Conservation (phyloP, 495 filamentous ascomycete genomes). For the Aspergillus ostianus region DNA sequence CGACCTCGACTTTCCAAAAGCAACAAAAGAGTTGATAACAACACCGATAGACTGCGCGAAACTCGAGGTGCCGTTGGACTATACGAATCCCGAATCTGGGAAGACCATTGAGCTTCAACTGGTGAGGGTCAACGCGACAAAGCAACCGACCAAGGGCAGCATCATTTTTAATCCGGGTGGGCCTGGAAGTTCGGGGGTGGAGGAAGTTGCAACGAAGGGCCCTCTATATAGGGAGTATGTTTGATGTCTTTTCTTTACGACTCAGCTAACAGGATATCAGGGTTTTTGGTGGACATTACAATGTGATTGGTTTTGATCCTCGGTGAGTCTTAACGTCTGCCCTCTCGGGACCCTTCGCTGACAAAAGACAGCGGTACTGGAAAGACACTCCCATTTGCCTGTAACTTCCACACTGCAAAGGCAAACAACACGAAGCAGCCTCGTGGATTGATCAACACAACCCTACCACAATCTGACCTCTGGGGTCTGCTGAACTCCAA, state of each 20-base stretch:
- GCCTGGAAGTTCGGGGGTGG: slow-evolving; percentile 39
- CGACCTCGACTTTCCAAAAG: not conserved
- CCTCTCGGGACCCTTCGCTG: not conserved
- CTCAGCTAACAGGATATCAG: not conserved
- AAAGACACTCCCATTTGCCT: not conserved
- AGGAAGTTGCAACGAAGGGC: slow-evolving; percentile 5
- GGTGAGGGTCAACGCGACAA: slow-evolving; percentile 16
- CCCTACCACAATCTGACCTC: slow-evolving; percentile 12
- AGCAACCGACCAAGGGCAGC: slow-evolving; percentile 3
- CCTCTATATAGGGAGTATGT: not conserved
- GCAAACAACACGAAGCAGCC: not conserved
- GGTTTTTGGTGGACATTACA: slow-evolving; percentile 1
- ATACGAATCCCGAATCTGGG: slow-evolving; percentile 13
- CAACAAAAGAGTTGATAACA: not conserved
- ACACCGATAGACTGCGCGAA: slow-evolving; percentile 10
- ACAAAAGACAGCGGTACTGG: not conserved
- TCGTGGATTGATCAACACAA: not conserved
- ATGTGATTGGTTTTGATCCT: slow-evolving; percentile 7
- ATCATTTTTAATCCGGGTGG: slow-evolving; percentile 29
- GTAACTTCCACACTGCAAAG: not conserved
- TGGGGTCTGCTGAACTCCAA: slow-evolving; percentile 14
- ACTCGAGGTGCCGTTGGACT: slow-evolving; percentile 22
- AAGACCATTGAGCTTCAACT: slow-evolving; percentile 16
- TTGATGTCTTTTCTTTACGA: not conserved
- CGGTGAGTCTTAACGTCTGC: not conserved